Percentiles rank a stretch among this genome's conserved stretches.
phyloP scores from a whole-genome alignment of 1,139 yeast genomes.

The Cylindricascospora bacillispora region DNA sequence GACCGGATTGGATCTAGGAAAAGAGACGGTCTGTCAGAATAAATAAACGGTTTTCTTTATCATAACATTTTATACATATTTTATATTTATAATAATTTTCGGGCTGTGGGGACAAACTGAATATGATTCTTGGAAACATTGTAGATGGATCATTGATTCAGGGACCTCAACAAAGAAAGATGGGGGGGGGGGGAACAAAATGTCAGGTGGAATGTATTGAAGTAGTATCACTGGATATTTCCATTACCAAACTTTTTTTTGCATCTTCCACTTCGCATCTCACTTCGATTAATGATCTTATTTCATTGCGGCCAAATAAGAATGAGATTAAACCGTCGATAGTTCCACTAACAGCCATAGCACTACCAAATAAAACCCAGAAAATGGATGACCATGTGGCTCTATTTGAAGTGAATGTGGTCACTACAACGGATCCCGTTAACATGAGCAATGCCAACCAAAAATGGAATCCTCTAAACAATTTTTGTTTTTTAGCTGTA shows the following conservation, averaged over 20 bases:
- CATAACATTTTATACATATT: no score
- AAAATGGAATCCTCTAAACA: slow-evolving; percentile 58
- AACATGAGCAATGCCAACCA: slow-evolving; percentile 39
- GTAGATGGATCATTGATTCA: no score
- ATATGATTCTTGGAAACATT: no score
- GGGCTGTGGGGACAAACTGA: no score
- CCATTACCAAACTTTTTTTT: slow-evolving; percentile 14
- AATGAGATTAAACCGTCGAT: slow-evolving; percentile 69
- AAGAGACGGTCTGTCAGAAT: no score
- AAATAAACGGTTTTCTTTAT: no score
- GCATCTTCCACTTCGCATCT: slow-evolving; percentile 44
- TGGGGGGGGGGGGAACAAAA: no score
- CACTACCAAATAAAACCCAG: slow-evolving; percentile 38
- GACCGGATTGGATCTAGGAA: no score
- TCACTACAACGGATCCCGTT: slow-evolving; percentile 41
- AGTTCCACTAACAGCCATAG: slow-evolving; percentile 52
- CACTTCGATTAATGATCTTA: slow-evolving; percentile 64
- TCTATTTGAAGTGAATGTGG: slow-evolving; percentile 45
- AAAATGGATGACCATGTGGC: slow-evolving; percentile 51
- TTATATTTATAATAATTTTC: no score
- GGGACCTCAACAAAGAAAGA: no score
- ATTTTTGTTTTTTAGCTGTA: slow-evolving; percentile 46
- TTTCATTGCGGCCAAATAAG: slow-evolving; percentile 68
- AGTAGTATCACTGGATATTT: no score
- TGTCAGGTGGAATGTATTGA: no score